phyloP scores from a whole-genome alignment of 768 basidiomycete genomes.

The Cystofilobasidium bisporidii region DNA sequence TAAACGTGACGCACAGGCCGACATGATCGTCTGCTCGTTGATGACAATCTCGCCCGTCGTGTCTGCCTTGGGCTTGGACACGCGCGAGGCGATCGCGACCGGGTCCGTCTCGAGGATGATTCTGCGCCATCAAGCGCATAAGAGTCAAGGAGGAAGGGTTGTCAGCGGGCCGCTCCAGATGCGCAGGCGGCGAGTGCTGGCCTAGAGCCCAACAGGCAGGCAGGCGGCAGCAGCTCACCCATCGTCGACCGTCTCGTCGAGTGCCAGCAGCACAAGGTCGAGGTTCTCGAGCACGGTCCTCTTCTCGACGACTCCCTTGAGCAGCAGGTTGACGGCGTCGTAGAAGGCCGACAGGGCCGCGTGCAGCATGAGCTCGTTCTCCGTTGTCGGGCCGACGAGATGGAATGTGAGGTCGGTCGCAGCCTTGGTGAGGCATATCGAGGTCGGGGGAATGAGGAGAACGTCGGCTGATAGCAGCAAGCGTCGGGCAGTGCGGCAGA shows the following conservation, averaged over 20 bases:
- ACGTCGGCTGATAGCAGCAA: constrained; percentile 61
- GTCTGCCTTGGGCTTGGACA: constrained; percentile 84
- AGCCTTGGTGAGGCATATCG: constrained; percentile 81
- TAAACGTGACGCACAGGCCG: constrained; percentile 64
- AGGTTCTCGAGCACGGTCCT: constrained; percentile 86
- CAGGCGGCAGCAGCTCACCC: constrained; percentile 54
- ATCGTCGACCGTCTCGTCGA: constrained; percentile 96
- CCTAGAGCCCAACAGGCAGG: no score
- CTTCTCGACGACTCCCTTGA: constrained; percentile 90
- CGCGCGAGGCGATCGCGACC: constrained; percentile 86
- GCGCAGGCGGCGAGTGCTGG: no score
- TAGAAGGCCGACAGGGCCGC: constrained; percentile 71
- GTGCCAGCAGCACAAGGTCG: constrained; percentile 78
- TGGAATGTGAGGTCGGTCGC: constrained; percentile 93
- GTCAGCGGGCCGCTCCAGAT: background rate
- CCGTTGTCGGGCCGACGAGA: constrained; percentile 71
- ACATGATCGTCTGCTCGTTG: constrained; percentile 94
- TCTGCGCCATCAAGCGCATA: constrained; percentile 42
- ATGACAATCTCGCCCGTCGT: constrained; percentile 84
- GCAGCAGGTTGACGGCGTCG: constrained; percentile 73
- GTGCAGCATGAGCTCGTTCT: constrained; percentile 94
- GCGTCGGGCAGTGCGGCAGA: background rate
- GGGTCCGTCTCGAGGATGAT: constrained; percentile 96
- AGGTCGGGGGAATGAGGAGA: constrained; percentile 73
- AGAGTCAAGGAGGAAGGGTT: background rate